A percentile compares a stretch with the other conserved stretches of the same genome.
phyloP scores from a whole-genome alignment of 345 rosid genomes.

The Cochlearia excelsa region DNA sequence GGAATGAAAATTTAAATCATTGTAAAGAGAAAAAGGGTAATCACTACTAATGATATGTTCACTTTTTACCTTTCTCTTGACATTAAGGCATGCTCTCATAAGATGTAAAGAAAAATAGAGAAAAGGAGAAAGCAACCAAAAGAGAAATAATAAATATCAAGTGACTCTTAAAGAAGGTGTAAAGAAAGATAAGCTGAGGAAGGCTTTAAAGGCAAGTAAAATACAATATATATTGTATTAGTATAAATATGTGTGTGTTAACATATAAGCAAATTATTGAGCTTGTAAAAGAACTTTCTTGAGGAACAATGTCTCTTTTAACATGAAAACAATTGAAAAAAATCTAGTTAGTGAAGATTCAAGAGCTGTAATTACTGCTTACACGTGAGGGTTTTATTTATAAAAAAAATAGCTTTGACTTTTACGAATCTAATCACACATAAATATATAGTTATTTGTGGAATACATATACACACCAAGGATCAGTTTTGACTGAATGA shows the following conservation, averaged over 20 bases:
- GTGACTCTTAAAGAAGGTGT: conserved; percentile 33
- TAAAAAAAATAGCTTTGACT: conserved; percentile 21
- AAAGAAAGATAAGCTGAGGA: conserved; percentile 31
- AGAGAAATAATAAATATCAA: conserved; percentile 28
- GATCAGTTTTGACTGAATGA: background rate
- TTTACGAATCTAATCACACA: conserved; percentile 13
- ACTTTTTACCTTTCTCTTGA: conserved; percentile 79
- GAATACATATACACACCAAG: too few relatives aligned
- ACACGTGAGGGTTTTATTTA: conserved; percentile 49
- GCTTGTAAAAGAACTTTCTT: background rate
- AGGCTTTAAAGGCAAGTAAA: conserved; percentile 83
- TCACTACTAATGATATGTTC: conserved; percentile 23
- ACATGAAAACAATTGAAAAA: conserved; percentile 30
- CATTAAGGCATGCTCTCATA: conserved; percentile 89
- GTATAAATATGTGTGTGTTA: background rate
- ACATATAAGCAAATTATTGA: background rate
- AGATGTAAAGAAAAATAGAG: conserved; percentile 29
- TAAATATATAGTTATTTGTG: background rate
- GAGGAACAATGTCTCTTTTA: conserved; percentile 12
- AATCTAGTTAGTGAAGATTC: conserved; percentile 18
- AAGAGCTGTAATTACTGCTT: conserved; percentile 44
- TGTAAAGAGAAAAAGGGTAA: background rate
- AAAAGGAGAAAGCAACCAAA: conserved; percentile 29
- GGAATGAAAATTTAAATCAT: conserved; percentile 11
- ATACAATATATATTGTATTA: conserved; percentile 28